Evolutionary conservation across 768 basidiomycete species (phyloP).

Genomic region (Tubosaeta sp.): DNA sequence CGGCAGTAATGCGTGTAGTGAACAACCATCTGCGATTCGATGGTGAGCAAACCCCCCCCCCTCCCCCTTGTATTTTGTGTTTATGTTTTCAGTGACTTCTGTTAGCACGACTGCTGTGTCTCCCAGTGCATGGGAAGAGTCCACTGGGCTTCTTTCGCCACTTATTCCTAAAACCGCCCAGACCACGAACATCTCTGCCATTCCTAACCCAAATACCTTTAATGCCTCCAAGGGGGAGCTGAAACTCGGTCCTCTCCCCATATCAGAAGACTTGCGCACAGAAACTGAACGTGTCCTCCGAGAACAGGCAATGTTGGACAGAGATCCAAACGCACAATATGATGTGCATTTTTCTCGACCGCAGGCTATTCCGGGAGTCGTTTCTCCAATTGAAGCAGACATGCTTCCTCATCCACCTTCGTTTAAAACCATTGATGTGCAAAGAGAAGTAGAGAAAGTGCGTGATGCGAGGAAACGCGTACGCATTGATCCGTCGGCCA

Average conservation of each 20-base stretch:
- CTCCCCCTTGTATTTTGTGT: constrained; percentile 8
- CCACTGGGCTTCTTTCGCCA: constrained; percentile 77
- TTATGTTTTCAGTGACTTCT: constrained; percentile 54
- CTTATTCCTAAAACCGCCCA: constrained; percentile 64
- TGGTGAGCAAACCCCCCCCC: constrained; percentile 44
- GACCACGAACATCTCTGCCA: constrained; percentile 28
- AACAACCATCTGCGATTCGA: constrained; percentile 92
- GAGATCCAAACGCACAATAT: constrained; percentile 62
- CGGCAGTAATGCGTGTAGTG: constrained; percentile 88
- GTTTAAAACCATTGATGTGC: constrained; percentile 84
- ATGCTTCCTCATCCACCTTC: constrained; percentile 75
- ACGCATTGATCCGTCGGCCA: constrained; percentile 71
- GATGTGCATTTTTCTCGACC: constrained; percentile 56
- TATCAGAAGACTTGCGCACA: constrained; percentile 71
- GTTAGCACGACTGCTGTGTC: constrained; percentile 62
- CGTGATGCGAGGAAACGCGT: constrained; percentile 91
- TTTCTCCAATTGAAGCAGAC: constrained; percentile 65
- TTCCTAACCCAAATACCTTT: constrained; percentile 66
- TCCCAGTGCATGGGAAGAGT: constrained; percentile 75
- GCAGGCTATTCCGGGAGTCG: constrained; percentile 47
- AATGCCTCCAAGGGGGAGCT: constrained; percentile 73
- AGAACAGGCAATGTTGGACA: constrained; percentile 76
- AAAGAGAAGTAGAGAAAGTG: constrained; percentile 85
- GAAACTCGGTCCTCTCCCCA: constrained; percentile 80
- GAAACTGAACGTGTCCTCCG: constrained; percentile 78